Conservation (phyloP, 495 filamentous ascomycete genomes). For the Lentithecium fluviatile region DNA sequence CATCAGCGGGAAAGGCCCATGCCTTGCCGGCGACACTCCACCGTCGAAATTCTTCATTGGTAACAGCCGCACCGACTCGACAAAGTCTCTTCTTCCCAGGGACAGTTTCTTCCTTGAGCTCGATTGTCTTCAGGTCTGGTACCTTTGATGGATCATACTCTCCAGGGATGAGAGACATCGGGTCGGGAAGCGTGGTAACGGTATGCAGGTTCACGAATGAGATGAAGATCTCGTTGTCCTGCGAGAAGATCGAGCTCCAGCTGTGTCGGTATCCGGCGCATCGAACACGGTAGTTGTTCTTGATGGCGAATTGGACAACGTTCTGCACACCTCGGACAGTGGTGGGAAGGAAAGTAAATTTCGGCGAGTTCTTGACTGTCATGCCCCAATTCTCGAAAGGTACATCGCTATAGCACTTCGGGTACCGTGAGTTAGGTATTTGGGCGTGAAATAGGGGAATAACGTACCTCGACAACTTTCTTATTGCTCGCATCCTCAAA, state of each 20-base stretch:
- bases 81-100: constrained; percentile 40
- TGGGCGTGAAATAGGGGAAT: too few relatives aligned
- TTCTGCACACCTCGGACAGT: constrained; percentile 50
- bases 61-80: constrained; percentile 49
- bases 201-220: constrained; percentile 49
- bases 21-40: constrained; percentile 48
- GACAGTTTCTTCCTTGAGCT: constrained; percentile 42
- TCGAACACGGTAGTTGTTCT: constrained; percentile 46
- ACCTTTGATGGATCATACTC: constrained; percentile 36
- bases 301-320: constrained; percentile 46
- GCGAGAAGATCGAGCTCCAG: constrained; percentile 49
- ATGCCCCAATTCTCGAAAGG: constrained; percentile 54
- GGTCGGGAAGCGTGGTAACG: constrained; percentile 46
- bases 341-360: constrained; percentile 49
- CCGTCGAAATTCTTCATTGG: constrained; percentile 52
- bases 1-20: constrained; percentile 50
- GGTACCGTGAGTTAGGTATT: neutral
- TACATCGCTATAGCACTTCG: constrained; percentile 34
- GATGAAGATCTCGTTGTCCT: constrained; percentile 52
- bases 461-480: constrained; percentile 34
- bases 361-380: constrained; percentile 49
- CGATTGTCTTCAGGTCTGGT: constrained; percentile 42
- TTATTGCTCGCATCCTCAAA: constrained; percentile 26
- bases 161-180: constrained; percentile 40
- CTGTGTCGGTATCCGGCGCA: constrained; percentile 52